phyloP scores from a whole-genome alignment of 176 grass and related monocot species.

The Cenchrus fungigraminus region DNA sequence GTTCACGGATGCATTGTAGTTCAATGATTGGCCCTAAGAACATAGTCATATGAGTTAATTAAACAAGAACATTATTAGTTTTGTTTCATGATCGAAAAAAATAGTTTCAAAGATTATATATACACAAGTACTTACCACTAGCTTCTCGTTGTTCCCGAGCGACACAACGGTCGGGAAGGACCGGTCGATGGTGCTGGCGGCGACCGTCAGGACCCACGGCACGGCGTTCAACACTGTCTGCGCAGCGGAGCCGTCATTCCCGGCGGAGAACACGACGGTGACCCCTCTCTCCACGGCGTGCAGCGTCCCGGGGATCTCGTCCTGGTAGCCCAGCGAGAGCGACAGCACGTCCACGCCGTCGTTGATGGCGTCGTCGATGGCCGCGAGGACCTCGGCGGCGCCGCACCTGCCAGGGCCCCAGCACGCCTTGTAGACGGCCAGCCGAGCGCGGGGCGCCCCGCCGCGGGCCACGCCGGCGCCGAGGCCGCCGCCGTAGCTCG shows the following conservation, averaged over 20 bases:
- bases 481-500: constrained; percentile 39
- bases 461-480: constrained; percentile 44
- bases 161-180: constrained; percentile 48
- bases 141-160: constrained; percentile 50
- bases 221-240: constrained; percentile 20
- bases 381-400: not conserved
- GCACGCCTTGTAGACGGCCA: constrained; percentile 57
- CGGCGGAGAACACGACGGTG: constrained; percentile 38
- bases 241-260: constrained; percentile 35
- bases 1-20: constrained; percentile 13
- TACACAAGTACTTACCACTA: constrained; percentile 40
- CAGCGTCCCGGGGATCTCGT: constrained; percentile 29
- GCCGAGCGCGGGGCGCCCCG: constrained; percentile 52
- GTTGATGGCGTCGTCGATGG: constrained; percentile 67
- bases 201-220: constrained; percentile 61
- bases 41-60: not conserved
- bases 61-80: not conserved
- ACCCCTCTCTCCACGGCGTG: constrained; percentile 62
- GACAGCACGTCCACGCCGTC: constrained; percentile 76
- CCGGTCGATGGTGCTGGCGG: constrained; percentile 59
- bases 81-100: too few species aligned
- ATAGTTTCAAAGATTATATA: too few species aligned
- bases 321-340: constrained; percentile 15
- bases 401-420: not conserved
- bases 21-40: constrained; percentile 49